Base-by-base conservation (phyloP, 768 basidiomycete genomes). In the Leccinellum albellum region DNA sequence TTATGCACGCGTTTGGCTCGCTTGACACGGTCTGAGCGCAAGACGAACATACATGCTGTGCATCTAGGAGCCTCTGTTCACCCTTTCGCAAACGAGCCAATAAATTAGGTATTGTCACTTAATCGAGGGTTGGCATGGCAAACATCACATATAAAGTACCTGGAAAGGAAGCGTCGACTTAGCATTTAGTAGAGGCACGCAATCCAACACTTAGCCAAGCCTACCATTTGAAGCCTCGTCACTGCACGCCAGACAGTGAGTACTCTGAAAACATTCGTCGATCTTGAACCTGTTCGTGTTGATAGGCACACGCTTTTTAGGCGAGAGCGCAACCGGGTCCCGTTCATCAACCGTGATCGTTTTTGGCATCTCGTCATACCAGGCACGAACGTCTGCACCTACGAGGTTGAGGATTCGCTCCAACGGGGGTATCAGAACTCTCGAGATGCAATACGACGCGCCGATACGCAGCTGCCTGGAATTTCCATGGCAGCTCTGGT, bases 291-390 rank as follows among this genome's bases (percentile, higher is more conserved):
- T 71, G 56, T 80, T 75, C 3, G 69, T 63, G 63, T 23, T 64
- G 50, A 48, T 69, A 37, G 58, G 55, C 68, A 61, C 66, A 53
- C 55, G 66, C 58, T 66, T 75, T 67, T 59, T 71, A 59, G 79
- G 79, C 3, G 78, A 75, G 42, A 70, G 59, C 9, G 68, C 51
- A 7, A 73, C 51, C 23, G 70, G 64, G 50, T 75, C 76, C 54
- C 63, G 66, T 67, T 78, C 64, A 64, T 75, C 66, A 47, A 65
- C 56, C 48, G 67, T 73, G 54, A 77, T 74, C 40, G 76, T 74
- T 68, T 84, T 85, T 2, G 92, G 90, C 92, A 95, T 94, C 28
- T 88, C 86, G 50, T 87, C 79, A 66, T 85, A 98, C 96, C 96
- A 98, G 44, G 79, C 76, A 52, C 81, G 80, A 26, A 96, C 86